These are phyloP conservation scores for Phytophthora ohioensis DNA, from an alignment of 352 stramenopile genomes.

Conservation along the genomic window DNA sequence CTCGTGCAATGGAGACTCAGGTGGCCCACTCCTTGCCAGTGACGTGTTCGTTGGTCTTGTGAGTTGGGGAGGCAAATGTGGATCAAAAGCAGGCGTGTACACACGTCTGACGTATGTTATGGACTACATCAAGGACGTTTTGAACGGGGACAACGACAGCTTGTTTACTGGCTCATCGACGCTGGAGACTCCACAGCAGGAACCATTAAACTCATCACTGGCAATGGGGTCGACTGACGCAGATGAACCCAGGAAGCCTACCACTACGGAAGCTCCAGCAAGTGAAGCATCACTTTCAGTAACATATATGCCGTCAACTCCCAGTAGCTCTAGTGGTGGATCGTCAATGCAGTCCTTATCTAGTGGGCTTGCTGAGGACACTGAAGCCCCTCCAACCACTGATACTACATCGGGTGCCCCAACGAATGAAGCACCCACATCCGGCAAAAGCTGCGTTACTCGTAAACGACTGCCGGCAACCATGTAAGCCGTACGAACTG, in stretches of 20 bases:
- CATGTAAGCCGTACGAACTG: too few species aligned
- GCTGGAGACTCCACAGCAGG: background rate
- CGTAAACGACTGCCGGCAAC: background rate
- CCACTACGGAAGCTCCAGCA: background rate
- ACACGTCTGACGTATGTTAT: conserved; percentile 51
- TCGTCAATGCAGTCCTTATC: background rate
- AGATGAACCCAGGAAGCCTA: conserved; percentile 12
- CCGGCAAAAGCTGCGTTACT: conserved; percentile 10
- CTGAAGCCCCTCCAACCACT: background rate
- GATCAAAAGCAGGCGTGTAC: conserved; percentile 60
- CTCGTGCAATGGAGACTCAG: conserved; percentile 73
- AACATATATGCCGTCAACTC: background rate
- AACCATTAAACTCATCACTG: background rate
- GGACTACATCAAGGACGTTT: conserved; percentile 66
- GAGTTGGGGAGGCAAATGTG: conserved; percentile 68
- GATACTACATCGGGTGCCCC: background rate
- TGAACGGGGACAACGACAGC: conserved; percentile 25
- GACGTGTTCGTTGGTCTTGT: conserved; percentile 61
- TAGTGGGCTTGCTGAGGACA: background rate
- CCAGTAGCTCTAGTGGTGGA: background rate
- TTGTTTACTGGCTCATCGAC: background rate
- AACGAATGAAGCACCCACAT: background rate
- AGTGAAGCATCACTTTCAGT: conserved; percentile 3
- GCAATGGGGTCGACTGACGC: conserved; percentile 4
- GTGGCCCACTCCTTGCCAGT: conserved; percentile 56